phyloP scores from a whole-genome alignment of 352 stramenopile genomes.

The Plasmopara halstedii region DNA sequence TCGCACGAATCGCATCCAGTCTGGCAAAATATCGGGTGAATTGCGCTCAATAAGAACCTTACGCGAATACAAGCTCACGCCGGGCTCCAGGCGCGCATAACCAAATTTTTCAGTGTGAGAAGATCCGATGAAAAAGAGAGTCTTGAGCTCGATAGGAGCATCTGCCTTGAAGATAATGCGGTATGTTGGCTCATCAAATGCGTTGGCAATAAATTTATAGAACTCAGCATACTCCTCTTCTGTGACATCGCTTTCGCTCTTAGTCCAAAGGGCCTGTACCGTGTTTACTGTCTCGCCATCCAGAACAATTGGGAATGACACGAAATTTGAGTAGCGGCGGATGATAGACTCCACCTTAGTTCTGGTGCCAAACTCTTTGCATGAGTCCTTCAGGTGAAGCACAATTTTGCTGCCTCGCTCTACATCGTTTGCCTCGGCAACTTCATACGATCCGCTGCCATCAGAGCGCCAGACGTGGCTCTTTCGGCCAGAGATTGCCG shows the following conservation, averaged over 20 bases:
- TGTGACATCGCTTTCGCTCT: constrained; percentile 91
- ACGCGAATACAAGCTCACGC: constrained; percentile 96
- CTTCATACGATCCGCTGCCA: constrained; percentile 75
- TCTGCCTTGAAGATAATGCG: constrained; percentile 97
- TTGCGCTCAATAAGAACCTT: constrained; percentile 99
- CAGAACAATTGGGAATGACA: constrained; percentile 97
- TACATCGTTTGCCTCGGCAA: constrained; percentile 59
- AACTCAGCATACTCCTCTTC: constrained; percentile 97
- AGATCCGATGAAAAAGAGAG: constrained; percentile 95
- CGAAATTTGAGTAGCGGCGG: constrained; percentile 99
- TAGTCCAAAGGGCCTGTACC: constrained; percentile 97
- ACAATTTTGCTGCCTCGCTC: constrained; percentile 94
- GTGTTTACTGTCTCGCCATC: constrained; percentile 98
- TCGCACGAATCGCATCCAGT: constrained; percentile 94
- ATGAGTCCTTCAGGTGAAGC: constrained; percentile 96
- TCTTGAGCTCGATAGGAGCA: constrained; percentile 97
- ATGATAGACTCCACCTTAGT: constrained; percentile 94
- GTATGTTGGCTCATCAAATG: constrained; percentile 92
- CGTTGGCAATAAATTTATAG: constrained; percentile 96
- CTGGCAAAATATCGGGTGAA: constrained; percentile 94
- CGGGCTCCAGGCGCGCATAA: constrained; percentile 91
- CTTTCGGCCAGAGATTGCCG: constrained; percentile 38
- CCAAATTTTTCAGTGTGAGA: constrained; percentile 97
- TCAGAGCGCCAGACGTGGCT: constrained; percentile 74
- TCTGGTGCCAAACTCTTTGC: constrained; percentile 91